Percentiles rank a stretch among this genome's conserved stretches.
phyloP scores from a whole-genome alignment of 192 early-diverging fungal species.

The Coemansia aciculifera region DNA sequence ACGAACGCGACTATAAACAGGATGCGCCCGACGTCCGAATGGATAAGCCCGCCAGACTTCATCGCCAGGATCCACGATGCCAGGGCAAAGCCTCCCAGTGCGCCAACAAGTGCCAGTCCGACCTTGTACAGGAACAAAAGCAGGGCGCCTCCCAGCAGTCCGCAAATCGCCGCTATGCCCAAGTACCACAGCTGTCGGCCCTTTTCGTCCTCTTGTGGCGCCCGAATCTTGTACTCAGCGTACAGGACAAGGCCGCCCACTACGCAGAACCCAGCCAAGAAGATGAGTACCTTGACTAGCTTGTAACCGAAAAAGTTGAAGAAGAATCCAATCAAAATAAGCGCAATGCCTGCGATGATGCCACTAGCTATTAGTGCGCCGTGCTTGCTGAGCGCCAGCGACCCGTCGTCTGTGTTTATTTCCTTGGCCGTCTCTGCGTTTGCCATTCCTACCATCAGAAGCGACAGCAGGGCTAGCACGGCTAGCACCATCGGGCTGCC shows the following conservation, averaged over 20 bases:
- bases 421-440: slow-evolving; percentile 19
- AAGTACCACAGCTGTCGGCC: slow-evolving; percentile 52
- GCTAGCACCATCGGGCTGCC: slow-evolving; percentile 3
- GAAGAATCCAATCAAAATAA: slow-evolving; percentile 66
- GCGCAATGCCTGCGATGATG: slow-evolving; percentile 60
- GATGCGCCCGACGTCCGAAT: slow-evolving; percentile 62
- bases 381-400: slow-evolving; percentile 35
- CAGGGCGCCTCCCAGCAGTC: slow-evolving; percentile 66
- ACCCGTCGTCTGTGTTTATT: slow-evolving; percentile 31
- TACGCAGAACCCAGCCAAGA: slow-evolving; percentile 76
- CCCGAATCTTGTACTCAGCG: slow-evolving; percentile 45
- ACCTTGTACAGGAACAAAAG: slow-evolving; percentile 69
- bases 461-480: slow-evolving; percentile 23
- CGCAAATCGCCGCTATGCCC: slow-evolving; percentile 62
- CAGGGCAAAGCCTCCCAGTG: slow-evolving; percentile 72
- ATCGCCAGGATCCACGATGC: slow-evolving; percentile 73
- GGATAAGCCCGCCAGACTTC: slow-evolving; percentile 62
- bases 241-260: slow-evolving; percentile 53
- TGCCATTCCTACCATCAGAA: slow-evolving; percentile 18
- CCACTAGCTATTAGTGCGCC: slow-evolving; percentile 43
- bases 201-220: slow-evolving; percentile 48
- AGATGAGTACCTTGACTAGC: slow-evolving; percentile 68
- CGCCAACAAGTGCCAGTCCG: slow-evolving; percentile 76
- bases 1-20: slow-evolving; percentile 68
- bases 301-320: slow-evolving; percentile 70